Evolutionary conservation across 805 yeast species (phyloP).

Genomic region (Sungouiella blattae): DNA sequence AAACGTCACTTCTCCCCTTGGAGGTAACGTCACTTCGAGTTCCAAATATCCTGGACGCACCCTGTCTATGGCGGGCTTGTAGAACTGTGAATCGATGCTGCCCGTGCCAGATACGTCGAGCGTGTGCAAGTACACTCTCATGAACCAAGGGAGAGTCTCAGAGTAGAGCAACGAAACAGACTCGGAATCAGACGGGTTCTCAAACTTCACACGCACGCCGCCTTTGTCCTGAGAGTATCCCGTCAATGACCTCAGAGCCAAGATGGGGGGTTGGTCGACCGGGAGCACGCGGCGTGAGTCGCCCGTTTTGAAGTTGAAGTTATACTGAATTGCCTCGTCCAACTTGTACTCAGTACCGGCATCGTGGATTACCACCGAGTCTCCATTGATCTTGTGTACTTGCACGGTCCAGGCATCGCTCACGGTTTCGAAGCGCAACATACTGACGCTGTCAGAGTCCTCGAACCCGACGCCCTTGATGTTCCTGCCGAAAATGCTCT

Average conservation of each 20-base stretch:
- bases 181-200: slow-evolving; percentile 53
- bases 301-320: slow-evolving; percentile 40
- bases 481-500: slow-evolving; percentile 65
- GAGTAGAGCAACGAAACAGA: slow-evolving; percentile 57
- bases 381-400: slow-evolving; percentile 16
- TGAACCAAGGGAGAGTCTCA: slow-evolving; percentile 91
- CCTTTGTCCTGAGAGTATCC: slow-evolving; percentile 92
- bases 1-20: slow-evolving; percentile 54
- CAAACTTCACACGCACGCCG: slow-evolving; percentile 74
- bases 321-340: slow-evolving; percentile 20
- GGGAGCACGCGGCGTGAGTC: slow-evolving; percentile 43
- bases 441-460: slow-evolving; percentile 39
- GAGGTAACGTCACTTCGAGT: slow-evolving; percentile 60
- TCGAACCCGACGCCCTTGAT: slow-evolving; percentile 63
- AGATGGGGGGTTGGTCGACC: slow-evolving; percentile 54
- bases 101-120: slow-evolving; percentile 31
- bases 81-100: slow-evolving; percentile 51
- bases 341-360: slow-evolving; percentile 10
- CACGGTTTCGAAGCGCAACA: slow-evolving; percentile 42
- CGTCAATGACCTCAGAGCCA: slow-evolving; percentile 79
- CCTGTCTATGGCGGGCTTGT: slow-evolving; percentile 78
- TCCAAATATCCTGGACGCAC: slow-evolving; percentile 81
- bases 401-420: slow-evolving; percentile 47
- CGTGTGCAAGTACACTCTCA: slow-evolving; percentile 77
- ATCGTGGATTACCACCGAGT: slow-evolving; percentile 2